phyloP scores from a whole-genome alignment of 352 stramenopile species.

The Pythium myriotylum region DNA sequence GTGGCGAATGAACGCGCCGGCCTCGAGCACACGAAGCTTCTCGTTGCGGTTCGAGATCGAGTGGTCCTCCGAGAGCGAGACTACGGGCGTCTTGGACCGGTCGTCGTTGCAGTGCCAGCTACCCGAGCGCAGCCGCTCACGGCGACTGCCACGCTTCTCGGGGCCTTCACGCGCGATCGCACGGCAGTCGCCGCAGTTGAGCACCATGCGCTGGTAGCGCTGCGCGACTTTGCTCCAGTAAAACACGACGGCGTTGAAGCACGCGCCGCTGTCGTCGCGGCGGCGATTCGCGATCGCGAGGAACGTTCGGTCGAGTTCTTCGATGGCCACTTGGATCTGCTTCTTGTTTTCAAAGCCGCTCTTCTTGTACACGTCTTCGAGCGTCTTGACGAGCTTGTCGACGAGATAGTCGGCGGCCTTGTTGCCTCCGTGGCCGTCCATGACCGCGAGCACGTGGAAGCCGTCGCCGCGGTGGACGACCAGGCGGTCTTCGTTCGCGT shows the following conservation, averaged over 20 bases:
- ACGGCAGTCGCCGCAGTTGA: conserved; percentile 81
- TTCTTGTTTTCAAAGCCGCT: conserved; percentile 21
- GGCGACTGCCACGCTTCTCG: conserved; percentile 6
- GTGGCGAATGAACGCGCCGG: conserved; percentile 70
- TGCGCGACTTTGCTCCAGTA: conserved; percentile 41
- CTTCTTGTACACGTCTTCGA: conserved; percentile 45
- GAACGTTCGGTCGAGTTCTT: conserved; percentile 52
- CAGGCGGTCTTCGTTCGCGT: conserved; percentile 71
- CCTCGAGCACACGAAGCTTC: conserved; percentile 55
- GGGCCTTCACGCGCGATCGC: conserved; percentile 49
- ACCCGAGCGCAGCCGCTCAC: background rate
- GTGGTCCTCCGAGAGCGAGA: conserved; percentile 69
- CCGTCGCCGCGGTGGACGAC: conserved; percentile 50
- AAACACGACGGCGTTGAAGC: conserved; percentile 58
- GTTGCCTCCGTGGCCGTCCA: conserved; percentile 73
- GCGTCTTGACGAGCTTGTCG: conserved; percentile 41
- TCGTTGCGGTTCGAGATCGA: conserved; percentile 64
- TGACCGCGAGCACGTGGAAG: conserved; percentile 71
- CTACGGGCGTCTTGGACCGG: conserved; percentile 9
- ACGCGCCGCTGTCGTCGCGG: conserved; percentile 70
- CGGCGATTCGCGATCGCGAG: conserved; percentile 35
- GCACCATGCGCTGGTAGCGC: conserved; percentile 49
- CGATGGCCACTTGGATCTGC: conserved; percentile 41
- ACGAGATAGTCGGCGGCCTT: conserved; percentile 64
- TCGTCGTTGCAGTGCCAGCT: conserved; percentile 18